Evolutionary conservation across 352 stramenopile species (phyloP), one percentile per base, ranked within the genome.

Genomic region (Pythium rishiriense): DNA sequence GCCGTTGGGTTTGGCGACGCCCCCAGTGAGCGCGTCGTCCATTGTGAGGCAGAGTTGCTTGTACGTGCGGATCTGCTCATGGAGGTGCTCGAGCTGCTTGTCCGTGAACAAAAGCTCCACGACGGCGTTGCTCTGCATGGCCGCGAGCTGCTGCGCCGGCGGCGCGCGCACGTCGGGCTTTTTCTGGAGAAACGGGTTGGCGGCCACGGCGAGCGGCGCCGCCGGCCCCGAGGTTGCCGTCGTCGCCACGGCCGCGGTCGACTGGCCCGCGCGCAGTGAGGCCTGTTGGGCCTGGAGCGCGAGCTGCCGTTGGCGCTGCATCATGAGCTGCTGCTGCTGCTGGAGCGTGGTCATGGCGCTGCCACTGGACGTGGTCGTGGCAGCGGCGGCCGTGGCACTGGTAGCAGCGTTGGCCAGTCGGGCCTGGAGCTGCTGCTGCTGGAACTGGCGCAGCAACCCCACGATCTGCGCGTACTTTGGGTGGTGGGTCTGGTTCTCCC

Each of bases 401-500:
- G 15, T 31, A 33, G 39, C 29, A 58, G 7, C 9, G 42, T 48
- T 50, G 33, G 50, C 70, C 58, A 66, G 60, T 21, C 39, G 57
- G 47, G 62, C 47, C 31, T 67, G 70, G 43, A 46, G 63, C 49
- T 75, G 73, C 22, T 76, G 71, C 41, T 84, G 78, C 53, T 96
- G 87, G 46, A 92, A 93, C 66, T 93, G 79, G 25, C 83, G 82
- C 58, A 96, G 70, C 7, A 96, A 62, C 54, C 62, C 50, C 28
- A 94, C 78, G 66, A 96, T 93, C 72, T 94, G 87, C 60, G 85
- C 69, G 72, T 96, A 96, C 72, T 93, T 92, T 21, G 84, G 85
- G 67, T 94, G 83, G 54, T 70, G 58, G 55, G 87, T 94, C 56
- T 93, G 82, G 31, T 88, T 84, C 49, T 80, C 74, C 43, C 76